phyloP scores from a whole-genome alignment of 2,329 filamentous ascomycete species.

The Stachybotrys chartarum region DNA sequence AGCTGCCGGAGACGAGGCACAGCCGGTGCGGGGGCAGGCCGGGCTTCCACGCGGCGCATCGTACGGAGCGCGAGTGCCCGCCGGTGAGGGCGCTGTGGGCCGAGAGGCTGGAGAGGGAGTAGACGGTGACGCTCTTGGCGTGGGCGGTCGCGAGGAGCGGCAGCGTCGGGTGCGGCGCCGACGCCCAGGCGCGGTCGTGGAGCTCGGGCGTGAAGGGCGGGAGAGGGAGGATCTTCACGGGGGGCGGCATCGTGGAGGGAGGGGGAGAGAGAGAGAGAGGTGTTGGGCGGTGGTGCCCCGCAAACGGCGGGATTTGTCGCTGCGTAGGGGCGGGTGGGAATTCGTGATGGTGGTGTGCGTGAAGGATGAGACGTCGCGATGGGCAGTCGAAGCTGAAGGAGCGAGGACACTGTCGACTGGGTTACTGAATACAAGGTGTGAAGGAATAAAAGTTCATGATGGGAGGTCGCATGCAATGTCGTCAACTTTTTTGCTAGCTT shows the following conservation, averaged over 20 bases:
- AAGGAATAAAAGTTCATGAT: no score
- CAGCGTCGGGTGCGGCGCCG: conserved; percentile 75
- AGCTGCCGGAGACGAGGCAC: conserved; percentile 85
- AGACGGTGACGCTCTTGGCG: conserved; percentile 80
- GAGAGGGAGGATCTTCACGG: conserved; percentile 33
- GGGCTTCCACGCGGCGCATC: conserved; percentile 83
- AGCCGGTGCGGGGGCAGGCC: conserved; percentile 52
- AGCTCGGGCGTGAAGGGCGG: conserved; percentile 48
- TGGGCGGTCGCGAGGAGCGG: conserved; percentile 86
- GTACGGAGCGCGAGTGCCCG: conserved; percentile 86
- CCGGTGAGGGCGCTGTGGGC: conserved; percentile 74
- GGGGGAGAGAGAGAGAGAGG: no score
- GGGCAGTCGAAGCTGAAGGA: no score
- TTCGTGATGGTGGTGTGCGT: background rate
- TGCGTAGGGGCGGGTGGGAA: background rate
- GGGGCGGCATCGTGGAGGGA: conserved; percentile 15
- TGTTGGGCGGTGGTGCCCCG: no score
- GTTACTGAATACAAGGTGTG: no score
- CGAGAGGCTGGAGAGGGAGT: conserved; percentile 75
- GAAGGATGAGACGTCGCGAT: background rate
- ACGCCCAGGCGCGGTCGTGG: conserved; percentile 74
- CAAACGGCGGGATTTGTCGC: no score
- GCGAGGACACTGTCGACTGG: no score
- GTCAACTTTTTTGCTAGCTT: background rate
- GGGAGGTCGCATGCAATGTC: background rate